Evolutionary conservation across 805 yeast genomes (phyloP).

Genomic region (Spathaspora arborariae): DNA sequence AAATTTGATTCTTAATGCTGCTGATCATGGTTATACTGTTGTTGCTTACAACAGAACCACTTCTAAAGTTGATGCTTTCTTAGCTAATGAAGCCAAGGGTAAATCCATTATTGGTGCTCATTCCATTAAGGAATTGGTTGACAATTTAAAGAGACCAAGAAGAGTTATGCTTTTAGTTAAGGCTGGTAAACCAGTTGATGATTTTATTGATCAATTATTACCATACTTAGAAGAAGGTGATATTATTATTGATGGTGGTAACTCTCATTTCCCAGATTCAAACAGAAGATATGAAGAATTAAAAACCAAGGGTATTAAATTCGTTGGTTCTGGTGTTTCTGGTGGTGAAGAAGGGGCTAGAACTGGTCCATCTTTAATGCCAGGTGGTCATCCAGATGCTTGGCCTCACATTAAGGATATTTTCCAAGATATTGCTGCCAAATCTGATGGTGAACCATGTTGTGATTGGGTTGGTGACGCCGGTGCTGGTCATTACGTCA

Average conservation of each 20-base stretch:
- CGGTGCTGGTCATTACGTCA: constrained; percentile 98
- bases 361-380: constrained; percentile 98
- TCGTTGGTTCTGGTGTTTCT: constrained; percentile 99
- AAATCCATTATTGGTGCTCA: constrained; percentile 94
- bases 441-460: constrained; percentile 98
- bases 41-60: constrained; percentile 98
- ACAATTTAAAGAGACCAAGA: constrained; percentile 94
- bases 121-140: constrained; percentile 82
- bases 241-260: constrained; percentile 99
- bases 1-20: constrained; percentile 94
- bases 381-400: constrained; percentile 97
- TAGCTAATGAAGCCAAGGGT: constrained; percentile 95
- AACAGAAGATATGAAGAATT: constrained; percentile 94
- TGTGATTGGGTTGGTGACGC: constrained; percentile 99
- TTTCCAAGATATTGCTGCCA: constrained; percentile 94
- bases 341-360: constrained; percentile 99
- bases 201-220: constrained; percentile 79
- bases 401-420: constrained; percentile 98
- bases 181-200: constrained; percentile 95
- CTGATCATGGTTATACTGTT: constrained; percentile 97
- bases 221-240: constrained; percentile 95
- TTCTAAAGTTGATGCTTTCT: constrained; percentile 90
- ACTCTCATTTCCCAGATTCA: constrained; percentile 98
- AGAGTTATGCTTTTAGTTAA: constrained; percentile 90
- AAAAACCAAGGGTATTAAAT: constrained; percentile 79